Base-by-base conservation (phyloP, 257 asterid species). In the Mentha longifolia region DNA sequence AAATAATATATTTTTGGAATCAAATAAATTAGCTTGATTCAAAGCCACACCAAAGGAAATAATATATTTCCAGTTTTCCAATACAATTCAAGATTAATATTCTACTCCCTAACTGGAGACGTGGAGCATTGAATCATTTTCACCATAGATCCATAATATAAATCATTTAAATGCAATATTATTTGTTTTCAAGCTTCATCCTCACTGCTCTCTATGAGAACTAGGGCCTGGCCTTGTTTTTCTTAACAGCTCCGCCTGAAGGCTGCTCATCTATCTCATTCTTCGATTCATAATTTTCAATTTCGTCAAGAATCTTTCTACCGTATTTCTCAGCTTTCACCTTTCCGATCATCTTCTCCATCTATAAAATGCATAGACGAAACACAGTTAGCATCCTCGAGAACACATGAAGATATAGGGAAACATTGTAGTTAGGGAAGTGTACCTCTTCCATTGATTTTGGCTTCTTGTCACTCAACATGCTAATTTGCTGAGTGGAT, bases 291-390 rank as follows among this genome's bases (percentile, higher is more conserved):
- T 77, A 83, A 22, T 65, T 50, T 45, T 68, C 77, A 51, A 90
- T 86, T 68, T 77, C 92, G 39, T 87, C 84, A 3, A 93, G 86
- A 78, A 91, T 87, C 83, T 79, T 85, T 33, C 59, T 19, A 28
- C 97, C 97, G 39, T 93, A 90, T 81, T 86, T 89, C 65, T 83
- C 86, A 3, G 96, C 77, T 79, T 93, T 93, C 89, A 93, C 55
- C 84, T 93, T 93, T 58, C 98, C 98, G 10, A 93, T 85, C 9
- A 86, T 81, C 84, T 77, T 88, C 90, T 87, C 98, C 92, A 93
- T 75, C 98, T 93, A 92, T 86, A 79, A 14, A 57, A 11, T 1
- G 42, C 10, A 57, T 2, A 41, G 58, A 57, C 30, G 33, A 61
- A 37, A 60, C 22, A 10, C 25, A 33, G 17, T 5, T 35, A 35